These are phyloP conservation scores for Akanthomyces uredinophilus DNA, from an alignment of 2,329 filamentous ascomycete genomes.

Conservation along the genomic window DNA sequence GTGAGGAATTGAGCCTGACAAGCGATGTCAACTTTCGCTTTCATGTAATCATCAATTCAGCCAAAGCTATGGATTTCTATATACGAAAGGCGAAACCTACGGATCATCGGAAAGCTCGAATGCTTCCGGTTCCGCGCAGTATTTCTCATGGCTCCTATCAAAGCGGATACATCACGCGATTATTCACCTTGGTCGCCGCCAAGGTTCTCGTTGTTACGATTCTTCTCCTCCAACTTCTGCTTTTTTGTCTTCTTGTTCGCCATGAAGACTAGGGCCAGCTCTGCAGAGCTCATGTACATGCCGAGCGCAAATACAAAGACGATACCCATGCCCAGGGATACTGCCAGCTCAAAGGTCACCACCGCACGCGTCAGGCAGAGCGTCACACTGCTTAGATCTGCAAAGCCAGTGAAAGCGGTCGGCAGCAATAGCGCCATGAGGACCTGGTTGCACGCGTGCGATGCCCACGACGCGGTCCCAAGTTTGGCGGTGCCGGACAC, in stretches of 20 bases:
- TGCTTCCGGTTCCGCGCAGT: too few relatives aligned
- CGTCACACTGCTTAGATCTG: slow-evolving; percentile 23
- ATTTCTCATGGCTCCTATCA: too few relatives aligned
- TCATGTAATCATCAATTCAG: too few relatives aligned
- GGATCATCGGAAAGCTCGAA: too few relatives aligned
- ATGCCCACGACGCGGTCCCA: slow-evolving; percentile 6
- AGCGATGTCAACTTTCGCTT: too few relatives aligned
- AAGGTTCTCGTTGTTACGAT: too few relatives aligned
- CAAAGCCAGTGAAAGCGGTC: slow-evolving; percentile 25
- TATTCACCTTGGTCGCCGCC: too few relatives aligned
- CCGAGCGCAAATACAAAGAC: slow-evolving; percentile 21
- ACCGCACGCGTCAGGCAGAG: slow-evolving; percentile 24
- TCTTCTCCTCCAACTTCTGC: background rate
- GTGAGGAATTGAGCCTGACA: too few relatives aligned
- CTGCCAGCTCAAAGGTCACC: slow-evolving; percentile 23
- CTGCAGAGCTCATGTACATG: slow-evolving; percentile 20
- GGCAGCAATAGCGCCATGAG: slow-evolving; percentile 22
- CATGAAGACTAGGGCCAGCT: slow-evolving; percentile 18
- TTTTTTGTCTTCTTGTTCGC: background rate
- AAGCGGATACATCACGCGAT: too few relatives aligned
- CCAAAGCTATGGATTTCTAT: too few relatives aligned
- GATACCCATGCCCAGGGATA: slow-evolving; percentile 23
- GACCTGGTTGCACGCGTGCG: slow-evolving; percentile 22
- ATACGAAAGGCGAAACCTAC: background rate
- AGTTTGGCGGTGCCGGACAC: background rate